Evolutionary conservation across 1,284 basidiomycete genomes (phyloP), one percentile per base, ranked within the genome.

Genomic region (Anthracocystis setariae): DNA sequence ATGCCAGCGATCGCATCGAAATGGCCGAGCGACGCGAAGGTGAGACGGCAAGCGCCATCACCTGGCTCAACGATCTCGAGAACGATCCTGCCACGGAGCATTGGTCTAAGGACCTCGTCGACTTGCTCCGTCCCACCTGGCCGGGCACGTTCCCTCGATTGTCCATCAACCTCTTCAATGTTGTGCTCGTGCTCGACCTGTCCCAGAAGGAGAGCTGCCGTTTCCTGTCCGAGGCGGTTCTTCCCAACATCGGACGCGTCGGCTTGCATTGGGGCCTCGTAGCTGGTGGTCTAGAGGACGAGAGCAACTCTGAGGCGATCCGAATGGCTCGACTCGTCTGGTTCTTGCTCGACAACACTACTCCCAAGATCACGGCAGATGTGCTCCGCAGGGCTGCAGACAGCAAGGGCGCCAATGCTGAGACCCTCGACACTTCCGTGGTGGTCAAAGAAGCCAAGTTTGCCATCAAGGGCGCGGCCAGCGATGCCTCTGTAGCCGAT

Each of bases 11-110:
- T 37, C 69, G 74, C 15, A 67, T 72, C 44, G 80, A 70, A 46
- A 47, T 29, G 27, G 66, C 48, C 10, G 23, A 33, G 12, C 48
- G 20, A 0, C 43, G 51, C 1, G 52, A 59, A n/a, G 55, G 42
- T 3, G 32, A 37, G 15, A 20, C 25, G 7, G 32, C 39, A 1
- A 91, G 90, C 0, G 87, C 85, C 15, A 88, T 96, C 48, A 81
- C 89, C 0, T 98, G 91, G 88, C 90, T 91, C 88, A 98, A 98
- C 83, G 90, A 98, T 83, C 83, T 98, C 23, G 90, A 92, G 84
- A 91, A 89, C 65, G 94, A 97, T 79, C 85, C 84, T n/a, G 51
- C 51, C 9, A 73, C 65, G 8, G 51, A 39, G 17, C 37, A 27
- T 1, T 74, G 71, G 67, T 60, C 67, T 13, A 62, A 52, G 24